These are phyloP conservation scores for Platismatia glauca DNA, from an alignment of 495 filamentous ascomycete genomes.

Conservation along the genomic window DNA sequence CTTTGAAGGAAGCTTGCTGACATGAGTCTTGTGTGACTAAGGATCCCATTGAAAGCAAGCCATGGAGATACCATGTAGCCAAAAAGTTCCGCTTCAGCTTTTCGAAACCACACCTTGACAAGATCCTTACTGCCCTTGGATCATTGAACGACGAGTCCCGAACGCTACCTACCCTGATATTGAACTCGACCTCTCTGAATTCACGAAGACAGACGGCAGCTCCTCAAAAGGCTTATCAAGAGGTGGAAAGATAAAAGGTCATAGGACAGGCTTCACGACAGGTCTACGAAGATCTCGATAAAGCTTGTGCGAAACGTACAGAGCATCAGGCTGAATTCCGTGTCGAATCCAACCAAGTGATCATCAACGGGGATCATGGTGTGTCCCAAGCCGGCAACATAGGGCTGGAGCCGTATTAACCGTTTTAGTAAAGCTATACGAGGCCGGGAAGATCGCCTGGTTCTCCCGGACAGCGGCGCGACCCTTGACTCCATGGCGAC, in stretches of 20 bases:
- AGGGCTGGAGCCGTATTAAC: background rate
- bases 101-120: no score
- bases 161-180: no score
- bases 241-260: slow-evolving; percentile 1
- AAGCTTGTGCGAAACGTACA: slow-evolving; percentile 28
- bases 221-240: background rate
- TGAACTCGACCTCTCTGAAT: background rate
- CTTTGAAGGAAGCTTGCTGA: background rate
- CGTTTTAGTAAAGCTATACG: background rate
- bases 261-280: slow-evolving; percentile 28
- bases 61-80: background rate
- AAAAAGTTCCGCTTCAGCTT: no score
- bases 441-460: background rate
- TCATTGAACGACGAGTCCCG: no score
- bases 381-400: background rate
- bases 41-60: background rate
- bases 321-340: slow-evolving; percentile 30
- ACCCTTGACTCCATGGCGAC: background rate
- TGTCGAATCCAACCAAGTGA: slow-evolving; percentile 24
- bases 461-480: background rate
- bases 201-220: background rate
- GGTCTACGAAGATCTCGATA: slow-evolving; percentile 31
- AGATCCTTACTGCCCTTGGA: no score
- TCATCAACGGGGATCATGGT: background rate
- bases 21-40: background rate